Percentiles rank a stretch among this genome's conserved stretches.
Conservation (phyloP, 1,284 basidiomycete species). For the Ceratobasidium sp. region DNA sequence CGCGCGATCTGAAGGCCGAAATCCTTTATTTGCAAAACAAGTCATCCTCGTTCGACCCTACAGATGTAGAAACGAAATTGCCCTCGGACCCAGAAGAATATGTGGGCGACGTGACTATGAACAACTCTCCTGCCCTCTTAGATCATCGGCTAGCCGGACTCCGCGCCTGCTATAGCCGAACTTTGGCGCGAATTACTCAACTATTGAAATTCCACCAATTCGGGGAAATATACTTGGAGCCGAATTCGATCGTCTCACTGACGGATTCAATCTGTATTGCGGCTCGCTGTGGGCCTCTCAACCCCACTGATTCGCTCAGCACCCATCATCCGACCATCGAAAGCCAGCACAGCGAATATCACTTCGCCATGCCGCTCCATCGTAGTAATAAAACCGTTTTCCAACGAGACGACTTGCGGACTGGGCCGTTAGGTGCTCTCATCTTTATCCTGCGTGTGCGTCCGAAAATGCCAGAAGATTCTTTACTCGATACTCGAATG, state of each 20-base stretch:
- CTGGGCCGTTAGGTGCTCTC: neutral
- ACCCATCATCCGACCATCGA: slow-evolving; percentile 1
- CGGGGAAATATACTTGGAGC: neutral
- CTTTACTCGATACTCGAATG: neutral
- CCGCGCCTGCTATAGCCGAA: slow-evolving; percentile 3
- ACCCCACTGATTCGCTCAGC: neutral
- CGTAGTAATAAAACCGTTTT: neutral
- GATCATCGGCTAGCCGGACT: neutral
- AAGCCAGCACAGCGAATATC: neutral
- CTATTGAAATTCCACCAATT: neutral
- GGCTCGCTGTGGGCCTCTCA: neutral
- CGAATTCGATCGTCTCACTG: neutral
- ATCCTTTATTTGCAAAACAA: neutral
- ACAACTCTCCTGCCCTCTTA: neutral
- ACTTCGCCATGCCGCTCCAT: neutral
- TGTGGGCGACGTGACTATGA: neutral
- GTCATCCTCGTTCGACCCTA: too few relatives aligned
- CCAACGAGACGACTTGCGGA: neutral
- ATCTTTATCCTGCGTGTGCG: neutral
- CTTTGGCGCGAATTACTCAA: neutral
- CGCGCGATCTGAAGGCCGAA: neutral
- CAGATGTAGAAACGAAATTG: too few relatives aligned
- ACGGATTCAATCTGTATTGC: neutral
- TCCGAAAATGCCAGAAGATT: neutral
- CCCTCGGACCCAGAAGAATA: neutral